Conservation (phyloP, 495 filamentous ascomycete genomes). For the Hypoxylon lienhwacheense region DNA sequence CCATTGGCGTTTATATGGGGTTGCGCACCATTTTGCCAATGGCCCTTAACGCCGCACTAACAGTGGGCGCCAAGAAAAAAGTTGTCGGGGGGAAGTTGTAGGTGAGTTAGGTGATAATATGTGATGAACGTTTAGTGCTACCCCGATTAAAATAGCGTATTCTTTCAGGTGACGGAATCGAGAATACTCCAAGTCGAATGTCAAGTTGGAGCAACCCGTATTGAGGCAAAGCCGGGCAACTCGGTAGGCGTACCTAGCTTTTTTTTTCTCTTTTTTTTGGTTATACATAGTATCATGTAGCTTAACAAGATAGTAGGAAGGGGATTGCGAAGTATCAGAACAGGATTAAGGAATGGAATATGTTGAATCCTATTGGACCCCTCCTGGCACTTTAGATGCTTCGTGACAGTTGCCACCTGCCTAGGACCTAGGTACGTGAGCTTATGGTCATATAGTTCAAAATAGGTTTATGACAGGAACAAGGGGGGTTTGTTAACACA, state of each 20-base stretch:
- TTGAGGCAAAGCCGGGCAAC: too few relatives aligned
- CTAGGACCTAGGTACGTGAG: conserved; percentile 22
- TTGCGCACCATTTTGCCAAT: neutral
- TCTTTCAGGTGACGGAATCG: too few relatives aligned
- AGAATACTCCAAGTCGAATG: too few relatives aligned
- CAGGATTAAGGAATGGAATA: conserved; percentile 11
- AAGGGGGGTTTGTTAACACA: conserved; percentile 4
- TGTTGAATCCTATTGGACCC: conserved; percentile 5
- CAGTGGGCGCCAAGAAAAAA: neutral
- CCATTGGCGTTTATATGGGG: neutral
- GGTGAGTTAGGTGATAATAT: too few relatives aligned
- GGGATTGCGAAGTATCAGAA: conserved; percentile 6
- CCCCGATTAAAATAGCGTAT: too few relatives aligned
- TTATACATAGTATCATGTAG: too few relatives aligned
- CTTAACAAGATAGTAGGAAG: too few relatives aligned
- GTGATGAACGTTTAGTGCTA: too few relatives aligned
- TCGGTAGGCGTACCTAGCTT: too few relatives aligned
- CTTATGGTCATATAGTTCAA: neutral
- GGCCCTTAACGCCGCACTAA: neutral
- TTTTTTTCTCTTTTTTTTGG: neutral
- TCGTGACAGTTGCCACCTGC: too few relatives aligned
- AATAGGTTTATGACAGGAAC: neutral
- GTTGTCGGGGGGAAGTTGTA: neutral
- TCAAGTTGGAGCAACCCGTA: too few relatives aligned
- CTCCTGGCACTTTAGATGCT: conserved; percentile 2